Base-by-base conservation (phyloP, 169 alveolate genomes). In the Plasmodium gonderi region DNA sequence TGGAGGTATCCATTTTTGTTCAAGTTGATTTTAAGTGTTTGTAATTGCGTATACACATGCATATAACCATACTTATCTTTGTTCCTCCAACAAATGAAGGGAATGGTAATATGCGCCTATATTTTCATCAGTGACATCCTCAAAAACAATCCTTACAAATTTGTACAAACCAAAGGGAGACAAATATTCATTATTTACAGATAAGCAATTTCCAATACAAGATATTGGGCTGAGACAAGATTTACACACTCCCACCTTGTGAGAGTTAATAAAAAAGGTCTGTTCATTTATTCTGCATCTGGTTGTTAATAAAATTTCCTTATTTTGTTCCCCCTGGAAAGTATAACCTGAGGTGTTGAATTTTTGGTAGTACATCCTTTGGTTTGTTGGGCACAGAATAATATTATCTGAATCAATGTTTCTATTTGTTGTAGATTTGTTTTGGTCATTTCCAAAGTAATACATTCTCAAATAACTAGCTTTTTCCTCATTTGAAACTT, bases 131-230 rank as follows among this genome's bases (percentile, higher is more conserved):
- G 51, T 85, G 44, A 85, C 45, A 23, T 75, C 64, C 20, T 54
- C 92, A 74, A 75, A 85, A 51, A 85, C 80, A 44, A 85, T 65
- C 47, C 79, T 75, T 44, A 85, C 60, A 85, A 85, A 85, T 75
- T 74, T 72, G 72, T 85, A 85, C 40, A 12, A 33, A 85, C 92
- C 92, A 45, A 85, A 85, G 17, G 92, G 92, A 17, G 89, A 49
- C 38, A 60, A 23, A 67, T 51, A 85, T 45, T 85, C 92, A 44
- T 77, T 77, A 72, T 77, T 85, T 14, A 26, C 42, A 51, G 92
- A 85, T 36, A 29, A 44, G 40, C 92, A 85, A 45, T 85, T 85
- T 20, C 92, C 92, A 51, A 85, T 74, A 77, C 87, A 85, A 8
- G 79, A 23, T 85, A 85, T 85, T n/a, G 92, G 69, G 44, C 68